Evolutionary conservation across 305 asterid species (phyloP), one percentile per base, ranked within the genome.

Genomic region (Petunia hybrid): DNA sequence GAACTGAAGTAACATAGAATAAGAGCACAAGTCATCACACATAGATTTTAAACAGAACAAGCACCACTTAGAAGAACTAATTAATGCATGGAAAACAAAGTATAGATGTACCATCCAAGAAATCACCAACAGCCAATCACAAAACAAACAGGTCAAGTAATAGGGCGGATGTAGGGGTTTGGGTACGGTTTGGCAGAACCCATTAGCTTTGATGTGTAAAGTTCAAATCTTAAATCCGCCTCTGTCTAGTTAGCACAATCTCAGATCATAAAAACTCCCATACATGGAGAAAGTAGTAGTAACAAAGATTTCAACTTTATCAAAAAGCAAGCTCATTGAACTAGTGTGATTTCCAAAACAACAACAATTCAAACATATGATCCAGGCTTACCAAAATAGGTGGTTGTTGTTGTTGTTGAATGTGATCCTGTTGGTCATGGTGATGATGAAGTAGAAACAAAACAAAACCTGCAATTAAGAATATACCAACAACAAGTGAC

Each of bases 361-460:
- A 56, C 61, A 70, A 36, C 79, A 62, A 31, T 8, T 40, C 43
- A 63, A 56, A 80, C 38, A 16, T 41, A 78, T 41, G 82, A 84
- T 78, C 61, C 7, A 10, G 82, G 64, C 85, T 86, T 84, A 94
- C 97, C 96, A 82, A 14, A 67, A 87, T 77, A 62, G 95, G n/a
- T n/a, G n/a, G n/a, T n/a, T n/a, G n/a, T n/a, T n/a, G n/a, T n/a
- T n/a, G 89, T 62, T 90, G 95, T 61, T 93, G 94, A 69, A 84
- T 91, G 80, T 75, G 94, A 91, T 90, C 91, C 83, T 84, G 87
- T 46, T 86, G 89, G 76, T 67, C 89, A 82, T 92, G 86, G 59
- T 88, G 88, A 88, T 93, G 97, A 83, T 91, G 97, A 83, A 91
- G 77, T 84, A 89, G 84, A 80, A 94, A 94, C 88, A 92, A 85